Evolutionary conservation across 257 asterid genomes (phyloP), one percentile per base, ranked within the genome.

Genomic region (Gynochthodes officinalis): DNA sequence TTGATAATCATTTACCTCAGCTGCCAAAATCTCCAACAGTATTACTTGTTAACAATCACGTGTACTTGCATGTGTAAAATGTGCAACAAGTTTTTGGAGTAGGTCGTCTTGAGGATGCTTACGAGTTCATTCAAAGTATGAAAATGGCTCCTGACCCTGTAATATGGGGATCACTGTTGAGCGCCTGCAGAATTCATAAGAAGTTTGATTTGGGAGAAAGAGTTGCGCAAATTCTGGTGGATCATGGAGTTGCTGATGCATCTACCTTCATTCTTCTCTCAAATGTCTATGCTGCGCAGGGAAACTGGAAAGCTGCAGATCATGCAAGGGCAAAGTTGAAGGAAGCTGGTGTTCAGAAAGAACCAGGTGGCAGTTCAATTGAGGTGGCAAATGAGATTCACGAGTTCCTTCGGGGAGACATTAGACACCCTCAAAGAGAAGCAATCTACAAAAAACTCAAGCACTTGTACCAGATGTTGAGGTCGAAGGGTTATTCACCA

Each of bases 351-450:
- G 33, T 82, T 46, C 65, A 77, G 64, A 87, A 87, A 67, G 87
- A 82, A 73, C 93, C 87, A 7, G 93, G 93, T 19, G 84, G 86
- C 75, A 83, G 90, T 69, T 78, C 75, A 6, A 84, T 85, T 21
- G 89, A 80, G 70, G 87, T 77, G 75, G 61, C 73, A 8, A 78
- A 83, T 9, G 83, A 83, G 69, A 74, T 85, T 46, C 88, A 82
- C 15, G 84, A 86, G 76, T 88, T 84, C 69, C 52, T 86, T 55
- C 64, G 84, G 58, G 91, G 89, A 49, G 94, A 86, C 66, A 67
- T 73, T 50, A 81, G 84, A 25, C 91, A 88, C 73, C 87, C 88
- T n/a, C 68, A 59, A 72, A 82, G 71, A 84, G 83, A 75, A 69
- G 91, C 66, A 37, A 88, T 88, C 54, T 86, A 86, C 74, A 18